Evolutionary conservation across 495 filamentous ascomycete genomes (phyloP), one percentile per base, ranked within the genome.

Genomic region (Choiromyces venosus): DNA sequence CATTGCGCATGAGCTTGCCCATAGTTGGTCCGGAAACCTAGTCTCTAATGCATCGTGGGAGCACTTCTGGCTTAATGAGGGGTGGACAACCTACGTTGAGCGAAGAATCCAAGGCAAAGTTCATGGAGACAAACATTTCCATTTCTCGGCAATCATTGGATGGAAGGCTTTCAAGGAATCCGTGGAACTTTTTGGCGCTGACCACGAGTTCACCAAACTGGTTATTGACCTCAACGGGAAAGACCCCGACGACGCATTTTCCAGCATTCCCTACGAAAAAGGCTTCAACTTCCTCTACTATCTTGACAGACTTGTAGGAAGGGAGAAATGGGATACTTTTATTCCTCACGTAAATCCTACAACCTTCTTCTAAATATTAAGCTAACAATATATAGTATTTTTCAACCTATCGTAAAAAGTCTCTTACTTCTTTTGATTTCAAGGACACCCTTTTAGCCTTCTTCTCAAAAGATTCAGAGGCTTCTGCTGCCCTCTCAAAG

Each of bases 231-330:
- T 97, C 67, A 91, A 94, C 80, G 94, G 92, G 64, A 89, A 94
- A 79, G 93, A 97, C 79, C 94, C 94, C 0, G 95, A 97, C 82
- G 94, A 99, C 84, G 92, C 93, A 9, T 99, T 97, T 83, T 94
- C 91, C 67, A 90, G 87, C 38, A 85, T 97, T 37, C 95, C 95
- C 0, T 92, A 92, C 70, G 91, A 90, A 78, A 90, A 90, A 82
- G 91, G 91, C 5, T 93, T 92, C 78, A 87, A 87, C 73, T 92
- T 92, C 79, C 84, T 99, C 69, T 97, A 90, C 81, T 87, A 92
- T 75, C 86, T 99, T 12, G 95, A 99, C 75, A 89, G 88, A 38
- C 85, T 95, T 14, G 85, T 99, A 2, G 93, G 93, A n/a, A 90
- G 91, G 76, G 85, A 89, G 56, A 91, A 92, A 79, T 99, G 93